Percentiles rank a stretch among this genome's conserved stretches.
phyloP scores from a whole-genome alignment of 2,329 filamentous ascomycete genomes.

The Ilyonectria destructans region DNA sequence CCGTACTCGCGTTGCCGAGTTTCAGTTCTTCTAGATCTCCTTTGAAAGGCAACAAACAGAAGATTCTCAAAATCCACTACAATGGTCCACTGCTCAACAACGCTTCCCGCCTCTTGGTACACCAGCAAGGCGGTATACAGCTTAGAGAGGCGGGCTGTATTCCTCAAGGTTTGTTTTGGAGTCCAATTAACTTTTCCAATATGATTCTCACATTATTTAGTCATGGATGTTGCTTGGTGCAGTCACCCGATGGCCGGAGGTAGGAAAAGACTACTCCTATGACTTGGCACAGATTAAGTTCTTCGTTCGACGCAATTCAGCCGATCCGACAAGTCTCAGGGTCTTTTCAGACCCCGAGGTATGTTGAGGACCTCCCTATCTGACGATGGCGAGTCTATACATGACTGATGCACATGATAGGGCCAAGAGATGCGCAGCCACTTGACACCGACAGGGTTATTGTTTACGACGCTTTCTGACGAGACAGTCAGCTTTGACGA shows the following conservation, averaged over 20 bases:
- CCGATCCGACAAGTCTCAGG: slow-evolving; percentile 29
- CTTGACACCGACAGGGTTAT: slow-evolving; percentile 66
- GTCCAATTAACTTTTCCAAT: background rate
- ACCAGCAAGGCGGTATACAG: slow-evolving; percentile 35
- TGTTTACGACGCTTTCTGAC: slow-evolving; percentile 66
- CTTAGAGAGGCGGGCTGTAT: slow-evolving; percentile 34
- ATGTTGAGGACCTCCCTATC: background rate
- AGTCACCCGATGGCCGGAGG: slow-evolving; percentile 31
- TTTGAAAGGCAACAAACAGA: background rate
- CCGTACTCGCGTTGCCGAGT: no score
- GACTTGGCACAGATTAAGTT: slow-evolving; percentile 37
- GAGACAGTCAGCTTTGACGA: slow-evolving; percentile 66
- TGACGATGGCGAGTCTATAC: background rate
- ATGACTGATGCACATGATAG: slow-evolving; percentile 13
- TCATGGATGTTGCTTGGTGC: slow-evolving; percentile 37
- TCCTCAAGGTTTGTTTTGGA: slow-evolving; percentile 27
- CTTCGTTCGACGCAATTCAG: slow-evolving; percentile 12
- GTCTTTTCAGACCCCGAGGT: background rate
- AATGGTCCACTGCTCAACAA: slow-evolving; percentile 30
- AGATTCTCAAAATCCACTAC: background rate
- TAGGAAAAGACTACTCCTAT: slow-evolving; percentile 26
- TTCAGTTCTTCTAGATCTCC: no score
- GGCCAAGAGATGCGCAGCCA: slow-evolving; percentile 37
- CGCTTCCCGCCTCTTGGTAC: slow-evolving; percentile 41
- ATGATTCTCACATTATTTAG: slow-evolving; percentile 14